Evolutionary conservation across 306 rosid species (phyloP), one percentile per base, ranked within the genome.

Genomic region (Medicago lupulina): DNA sequence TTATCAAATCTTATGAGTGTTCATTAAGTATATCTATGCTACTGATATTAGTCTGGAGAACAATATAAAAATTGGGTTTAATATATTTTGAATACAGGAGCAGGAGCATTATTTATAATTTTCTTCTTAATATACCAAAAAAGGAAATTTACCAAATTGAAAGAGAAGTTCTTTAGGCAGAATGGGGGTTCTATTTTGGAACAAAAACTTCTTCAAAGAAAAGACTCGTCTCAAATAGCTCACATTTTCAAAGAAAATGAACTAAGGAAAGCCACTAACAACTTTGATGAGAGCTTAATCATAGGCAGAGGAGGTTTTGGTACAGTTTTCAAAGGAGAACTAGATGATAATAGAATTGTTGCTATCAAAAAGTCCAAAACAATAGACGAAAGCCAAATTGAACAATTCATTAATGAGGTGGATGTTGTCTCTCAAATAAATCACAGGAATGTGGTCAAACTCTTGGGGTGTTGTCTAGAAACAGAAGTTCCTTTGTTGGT

Each of bases 121-220:
- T 65, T 44, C 57, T 53, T 7, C 57, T 78, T 75, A 7, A 74
- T 70, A 2, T 71, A 77, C 51, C 68, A 53, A 53, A 53, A 18
- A 18, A 53, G 60, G 13, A 53, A 53, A 53, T 23, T 17, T 53
- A 53, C 28, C 19, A 78, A 71, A 55, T 55, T 53, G 2, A 86
- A 70, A 36, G 80, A 81, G 47, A 80, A 67, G 0, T 86, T 74
- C 66, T 86, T 76, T 10, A 4, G 6, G 25, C 57, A 64, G 62
- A 85, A 88, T 67, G 88, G 92, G 3, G 88, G 92, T 4, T 3
- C 46, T 0, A 0, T 77, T 62, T 72, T 88, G 46, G 75, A 84
- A 28, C 77, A 51, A 0, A 46, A 39, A 19, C 83, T 87, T 13
- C 60, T 74, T 0, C 28, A 9, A 44, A 59, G 72, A 6, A 25